phyloP scores from a whole-genome alignment of 345 rosid species.

The Euphorbia pulcherrima region DNA sequence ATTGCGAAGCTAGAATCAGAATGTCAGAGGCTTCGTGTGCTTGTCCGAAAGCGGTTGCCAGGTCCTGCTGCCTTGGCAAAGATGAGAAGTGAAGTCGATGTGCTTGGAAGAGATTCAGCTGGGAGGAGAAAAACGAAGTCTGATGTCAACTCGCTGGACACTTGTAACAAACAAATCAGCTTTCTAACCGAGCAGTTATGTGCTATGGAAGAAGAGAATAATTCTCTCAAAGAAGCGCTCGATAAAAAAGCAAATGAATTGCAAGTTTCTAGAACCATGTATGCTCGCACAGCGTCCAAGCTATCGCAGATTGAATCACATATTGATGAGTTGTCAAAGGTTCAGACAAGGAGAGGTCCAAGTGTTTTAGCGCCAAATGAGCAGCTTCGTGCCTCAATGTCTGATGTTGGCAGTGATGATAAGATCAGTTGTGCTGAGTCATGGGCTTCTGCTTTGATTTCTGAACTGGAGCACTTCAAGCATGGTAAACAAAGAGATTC shows the following conservation, averaged over 20 bases:
- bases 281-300: constrained; percentile 56
- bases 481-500: constrained; percentile 46
- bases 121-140: constrained; percentile 44
- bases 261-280: constrained; percentile 61
- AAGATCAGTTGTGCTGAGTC: constrained; percentile 72
- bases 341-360: constrained; percentile 31
- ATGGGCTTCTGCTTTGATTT: constrained; percentile 66
- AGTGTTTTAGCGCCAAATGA: constrained; percentile 39
- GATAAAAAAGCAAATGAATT: constrained; percentile 64
- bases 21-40: constrained; percentile 75
- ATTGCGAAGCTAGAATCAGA: constrained; percentile 85
- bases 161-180: constrained; percentile 37
- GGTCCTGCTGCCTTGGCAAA: constrained; percentile 78
- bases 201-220: constrained; percentile 76
- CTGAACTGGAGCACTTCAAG: constrained; percentile 69
- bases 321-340: constrained; percentile 50
- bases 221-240: constrained; percentile 62
- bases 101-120: constrained; percentile 52
- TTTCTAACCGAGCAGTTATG: constrained; percentile 59
- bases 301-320: constrained; percentile 58
- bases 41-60: constrained; percentile 77
- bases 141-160: constrained; percentile 30
- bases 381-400: constrained; percentile 50
- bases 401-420: constrained; percentile 68
- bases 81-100: constrained; percentile 78